A percentile compares a stretch with the other conserved stretches of the same genome.
These are phyloP conservation scores for Lycium ferocissimum DNA, from an alignment of 257 asterid genomes.

Conservation along the genomic window DNA sequence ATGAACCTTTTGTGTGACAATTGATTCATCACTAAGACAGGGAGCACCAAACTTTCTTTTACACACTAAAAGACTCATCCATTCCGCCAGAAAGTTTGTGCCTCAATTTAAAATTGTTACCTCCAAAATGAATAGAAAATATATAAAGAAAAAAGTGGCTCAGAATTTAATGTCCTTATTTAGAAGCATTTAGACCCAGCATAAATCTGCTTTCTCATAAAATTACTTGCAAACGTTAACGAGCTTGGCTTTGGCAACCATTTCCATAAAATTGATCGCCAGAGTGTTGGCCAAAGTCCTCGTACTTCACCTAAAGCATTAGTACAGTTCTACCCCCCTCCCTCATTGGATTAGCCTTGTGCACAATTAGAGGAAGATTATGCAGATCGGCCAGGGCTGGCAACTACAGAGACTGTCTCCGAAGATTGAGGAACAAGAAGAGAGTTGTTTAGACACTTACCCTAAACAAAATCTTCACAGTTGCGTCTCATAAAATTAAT, in stretches of 20 bases:
- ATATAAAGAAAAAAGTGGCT: background rate
- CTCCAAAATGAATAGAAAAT: no score
- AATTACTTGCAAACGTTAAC: background rate
- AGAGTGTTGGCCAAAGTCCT: background rate
- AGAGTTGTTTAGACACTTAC: no score
- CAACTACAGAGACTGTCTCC: no score
- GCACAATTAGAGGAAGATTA: no score
- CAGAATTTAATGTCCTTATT: background rate
- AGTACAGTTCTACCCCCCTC: no score
- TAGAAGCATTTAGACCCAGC: background rate
- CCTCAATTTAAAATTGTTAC: background rate
- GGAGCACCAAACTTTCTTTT: constrained; percentile 20
- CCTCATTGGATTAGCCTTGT: no score
- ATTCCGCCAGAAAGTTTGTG: background rate
- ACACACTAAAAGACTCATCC: background rate
- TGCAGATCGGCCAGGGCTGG: no score
- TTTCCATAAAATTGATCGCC: background rate
- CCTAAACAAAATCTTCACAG: background rate
- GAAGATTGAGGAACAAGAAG: background rate
- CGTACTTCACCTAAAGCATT: no score
- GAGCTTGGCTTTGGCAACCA: background rate
- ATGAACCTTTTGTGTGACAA: background rate
- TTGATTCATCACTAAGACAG: background rate
- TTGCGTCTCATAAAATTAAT: background rate
- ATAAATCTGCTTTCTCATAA: background rate